Conservation (phyloP, 805 yeast genomes). For the Wickerhamiella dianesei region DNA sequence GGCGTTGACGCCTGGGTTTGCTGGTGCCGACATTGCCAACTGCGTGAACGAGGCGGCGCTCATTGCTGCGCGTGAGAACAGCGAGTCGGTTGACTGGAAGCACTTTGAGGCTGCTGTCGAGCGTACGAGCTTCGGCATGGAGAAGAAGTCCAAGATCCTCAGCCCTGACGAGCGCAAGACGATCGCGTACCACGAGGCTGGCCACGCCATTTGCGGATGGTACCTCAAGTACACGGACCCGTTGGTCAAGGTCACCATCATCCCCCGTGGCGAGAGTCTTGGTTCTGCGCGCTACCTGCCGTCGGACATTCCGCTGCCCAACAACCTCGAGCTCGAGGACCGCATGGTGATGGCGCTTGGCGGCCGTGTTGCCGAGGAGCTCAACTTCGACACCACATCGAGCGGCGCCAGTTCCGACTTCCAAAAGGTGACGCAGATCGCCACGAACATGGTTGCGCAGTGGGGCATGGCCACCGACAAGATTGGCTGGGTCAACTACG, state of each 20-base stretch:
- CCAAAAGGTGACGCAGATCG: conserved; percentile 88
- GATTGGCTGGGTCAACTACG: conserved; percentile 73
- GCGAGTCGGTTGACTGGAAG: conserved; percentile 42
- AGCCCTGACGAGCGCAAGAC: conserved; percentile 69
- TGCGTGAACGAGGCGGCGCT: conserved; percentile 91
- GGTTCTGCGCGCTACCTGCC: conserved; percentile 98
- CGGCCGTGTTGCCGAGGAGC: conserved; percentile 92
- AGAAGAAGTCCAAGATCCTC: conserved; percentile 66
- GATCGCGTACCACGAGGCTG: conserved; percentile 93
- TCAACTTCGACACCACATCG: conserved; percentile 82
- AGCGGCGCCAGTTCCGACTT: conserved; percentile 96
- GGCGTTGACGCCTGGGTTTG: conserved; percentile 86
- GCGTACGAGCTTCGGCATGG: conserved; percentile 89
- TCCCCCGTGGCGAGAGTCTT: conserved; percentile 90
- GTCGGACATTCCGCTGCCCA: conserved; percentile 70
- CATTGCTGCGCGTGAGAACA: conserved; percentile 73
- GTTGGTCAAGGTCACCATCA: conserved; percentile 78
- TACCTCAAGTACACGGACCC: conserved; percentile 80
- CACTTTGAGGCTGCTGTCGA: conserved; percentile 91
- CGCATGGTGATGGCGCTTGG: conserved; percentile 96
- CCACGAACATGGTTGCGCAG: conserved; percentile 80
- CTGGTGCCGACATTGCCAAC: conserved; percentile 94
- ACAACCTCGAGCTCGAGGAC: conserved; percentile 66
- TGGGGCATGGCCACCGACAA: conserved; percentile 78
- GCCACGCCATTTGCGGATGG: conserved; percentile 96